Percentiles rank a stretch among this genome's conserved stretches.
phyloP scores from a whole-genome alignment of 208 protist genomes.

The Angomonas ambiguus region DNA sequence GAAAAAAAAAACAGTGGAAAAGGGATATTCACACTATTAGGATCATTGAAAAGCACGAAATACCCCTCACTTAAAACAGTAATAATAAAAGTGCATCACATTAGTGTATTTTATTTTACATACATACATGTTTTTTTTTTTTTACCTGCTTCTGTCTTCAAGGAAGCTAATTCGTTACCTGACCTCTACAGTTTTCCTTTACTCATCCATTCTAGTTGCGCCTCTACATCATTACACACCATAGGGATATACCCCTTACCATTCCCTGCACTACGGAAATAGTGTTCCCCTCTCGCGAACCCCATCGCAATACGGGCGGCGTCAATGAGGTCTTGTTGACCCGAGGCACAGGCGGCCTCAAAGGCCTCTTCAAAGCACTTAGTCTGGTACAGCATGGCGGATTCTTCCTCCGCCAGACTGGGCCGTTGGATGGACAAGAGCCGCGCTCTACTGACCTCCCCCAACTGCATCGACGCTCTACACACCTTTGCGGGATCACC shows the following conservation, averaged over 20 bases:
- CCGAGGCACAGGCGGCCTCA: slow-evolving; percentile 44
- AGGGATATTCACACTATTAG: no score
- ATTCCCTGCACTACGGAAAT: slow-evolving; percentile 61
- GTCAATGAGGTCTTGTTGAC: slow-evolving; percentile 65
- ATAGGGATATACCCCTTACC: slow-evolving; percentile 75
- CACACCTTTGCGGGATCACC: slow-evolving; percentile 60
- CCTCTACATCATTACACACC: slow-evolving; percentile 69
- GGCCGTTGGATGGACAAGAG: not conserved
- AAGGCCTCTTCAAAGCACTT: slow-evolving; percentile 74
- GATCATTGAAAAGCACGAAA: no score
- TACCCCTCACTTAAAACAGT: no score
- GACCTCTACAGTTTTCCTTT: slow-evolving; percentile 48
- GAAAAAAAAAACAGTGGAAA: not conserved
- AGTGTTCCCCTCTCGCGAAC: slow-evolving; percentile 75
- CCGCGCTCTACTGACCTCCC: slow-evolving; percentile 50
- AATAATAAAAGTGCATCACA: no score
- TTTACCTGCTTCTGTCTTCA: not conserved
- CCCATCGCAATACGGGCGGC: slow-evolving; percentile 76
- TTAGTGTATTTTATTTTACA: slow-evolving; percentile 2
- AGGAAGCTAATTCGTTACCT: not conserved
- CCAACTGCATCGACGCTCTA: slow-evolving; percentile 76
- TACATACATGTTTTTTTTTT: slow-evolving; percentile 11
- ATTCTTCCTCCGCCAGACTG: slow-evolving; percentile 30
- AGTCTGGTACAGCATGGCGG: slow-evolving; percentile 31
- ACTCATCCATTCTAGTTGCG: slow-evolving; percentile 87